Conservation (phyloP, 2,329 filamentous ascomycete species). For the Pestalotiopsis fici region DNA sequence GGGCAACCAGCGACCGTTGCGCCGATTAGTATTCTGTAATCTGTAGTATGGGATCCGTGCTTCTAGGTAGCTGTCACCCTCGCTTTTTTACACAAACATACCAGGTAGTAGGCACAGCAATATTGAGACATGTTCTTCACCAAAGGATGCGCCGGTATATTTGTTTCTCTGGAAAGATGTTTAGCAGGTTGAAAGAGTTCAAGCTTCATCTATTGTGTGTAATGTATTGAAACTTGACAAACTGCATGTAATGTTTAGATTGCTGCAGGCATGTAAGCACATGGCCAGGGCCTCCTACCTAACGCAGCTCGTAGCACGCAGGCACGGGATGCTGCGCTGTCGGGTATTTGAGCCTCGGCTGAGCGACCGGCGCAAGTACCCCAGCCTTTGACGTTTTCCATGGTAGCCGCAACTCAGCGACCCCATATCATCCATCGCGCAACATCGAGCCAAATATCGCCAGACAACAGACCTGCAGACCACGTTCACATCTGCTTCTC, state of each 20-base stretch:
- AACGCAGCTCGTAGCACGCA: too few species aligned
- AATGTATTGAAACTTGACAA: too few species aligned
- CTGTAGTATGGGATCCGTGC: not conserved
- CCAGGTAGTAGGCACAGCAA: not conserved
- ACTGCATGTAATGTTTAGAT: too few species aligned
- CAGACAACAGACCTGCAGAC: not conserved
- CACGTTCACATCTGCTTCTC: not conserved
- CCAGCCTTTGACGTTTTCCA: not conserved
- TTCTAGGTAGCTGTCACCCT: not conserved
- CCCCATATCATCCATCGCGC: not conserved
- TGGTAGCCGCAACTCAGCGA: not conserved
- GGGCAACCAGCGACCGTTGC: not conserved
- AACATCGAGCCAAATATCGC: not conserved
- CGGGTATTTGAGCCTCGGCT: not conserved
- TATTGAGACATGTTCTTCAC: too few species aligned
- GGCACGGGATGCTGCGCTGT: not conserved
- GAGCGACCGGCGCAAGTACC: not conserved
- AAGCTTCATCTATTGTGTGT: too few species aligned
- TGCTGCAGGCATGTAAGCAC: too few species aligned
- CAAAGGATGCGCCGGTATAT: too few species aligned
- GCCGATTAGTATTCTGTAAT: too few species aligned
- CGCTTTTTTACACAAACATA: not conserved
- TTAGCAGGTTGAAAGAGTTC: too few species aligned
- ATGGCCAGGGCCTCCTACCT: too few species aligned
- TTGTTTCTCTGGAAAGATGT: too few species aligned